A percentile compares a stretch with the other conserved stretches of the same genome.
Conservation (phyloP, 2,329 filamentous ascomycete genomes). For the Paecilomyces formosus region DNA sequence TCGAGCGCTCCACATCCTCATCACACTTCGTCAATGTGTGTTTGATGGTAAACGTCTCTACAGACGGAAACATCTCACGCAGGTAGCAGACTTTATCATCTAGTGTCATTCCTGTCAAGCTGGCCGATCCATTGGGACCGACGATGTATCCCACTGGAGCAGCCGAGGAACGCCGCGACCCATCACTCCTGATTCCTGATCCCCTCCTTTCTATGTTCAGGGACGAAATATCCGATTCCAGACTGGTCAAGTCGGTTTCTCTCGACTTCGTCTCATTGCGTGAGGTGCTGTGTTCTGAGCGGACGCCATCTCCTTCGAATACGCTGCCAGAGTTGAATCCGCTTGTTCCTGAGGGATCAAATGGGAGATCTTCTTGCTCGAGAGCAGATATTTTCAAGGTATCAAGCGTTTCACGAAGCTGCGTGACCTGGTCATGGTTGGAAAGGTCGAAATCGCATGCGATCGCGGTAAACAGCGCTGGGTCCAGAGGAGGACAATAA, state of each 20-base stretch:
- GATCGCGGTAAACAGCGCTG: slow-evolving; percentile 69
- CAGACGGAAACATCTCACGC: slow-evolving; percentile 61
- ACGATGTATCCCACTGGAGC: slow-evolving; percentile 18
- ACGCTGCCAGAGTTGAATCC: slow-evolving; percentile 27
- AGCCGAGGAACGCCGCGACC: slow-evolving; percentile 10
- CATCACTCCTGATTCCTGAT: slow-evolving; percentile 2
- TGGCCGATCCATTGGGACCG: slow-evolving; percentile 18
- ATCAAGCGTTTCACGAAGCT: slow-evolving; percentile 56
- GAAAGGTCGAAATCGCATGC: slow-evolving; percentile 63
- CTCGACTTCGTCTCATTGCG: slow-evolving; percentile 31
- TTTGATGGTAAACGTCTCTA: slow-evolving; percentile 59
- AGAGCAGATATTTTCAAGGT: slow-evolving; percentile 61
- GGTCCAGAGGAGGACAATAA: slow-evolving; percentile 68
- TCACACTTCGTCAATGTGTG: slow-evolving; percentile 61
- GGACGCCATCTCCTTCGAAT: slow-evolving; percentile 13
- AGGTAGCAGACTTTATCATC: slow-evolving; percentile 60
- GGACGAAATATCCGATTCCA: slow-evolving; percentile 40
- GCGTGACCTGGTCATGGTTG: slow-evolving; percentile 43
- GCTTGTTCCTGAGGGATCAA: slow-evolving; percentile 69
- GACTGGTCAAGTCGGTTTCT: slow-evolving; percentile 44
- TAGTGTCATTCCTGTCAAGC: slow-evolving; percentile 24
- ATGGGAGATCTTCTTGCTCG: slow-evolving; percentile 58
- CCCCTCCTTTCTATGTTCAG: slow-evolving; percentile 19
- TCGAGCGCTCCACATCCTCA: slow-evolving; percentile 60
- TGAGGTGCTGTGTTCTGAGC: slow-evolving; percentile 20